Conservation (phyloP, 2,329 filamentous ascomycete genomes). For the Rasamsonia emersonii region DNA sequence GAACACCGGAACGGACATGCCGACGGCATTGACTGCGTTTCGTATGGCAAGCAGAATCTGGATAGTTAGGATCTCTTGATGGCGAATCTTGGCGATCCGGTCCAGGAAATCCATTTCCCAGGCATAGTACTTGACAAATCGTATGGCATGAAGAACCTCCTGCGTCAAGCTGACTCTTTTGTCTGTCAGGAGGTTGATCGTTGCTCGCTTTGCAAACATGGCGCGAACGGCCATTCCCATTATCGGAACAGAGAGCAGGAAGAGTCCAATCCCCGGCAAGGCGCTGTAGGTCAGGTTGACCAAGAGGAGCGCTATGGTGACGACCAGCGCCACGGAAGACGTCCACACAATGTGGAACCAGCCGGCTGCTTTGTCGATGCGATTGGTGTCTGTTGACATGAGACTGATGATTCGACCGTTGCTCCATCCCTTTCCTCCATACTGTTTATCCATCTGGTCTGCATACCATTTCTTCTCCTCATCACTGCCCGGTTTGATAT, state of each 20-base stretch:
- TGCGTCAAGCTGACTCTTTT: constrained; percentile 81
- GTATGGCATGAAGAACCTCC: constrained; percentile 77
- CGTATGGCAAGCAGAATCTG: constrained; percentile 71
- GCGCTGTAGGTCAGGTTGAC: constrained; percentile 83
- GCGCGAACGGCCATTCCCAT: constrained; percentile 66
- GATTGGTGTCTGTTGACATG: constrained; percentile 89
- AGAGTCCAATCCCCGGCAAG: constrained; percentile 70
- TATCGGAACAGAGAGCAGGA: constrained; percentile 68
- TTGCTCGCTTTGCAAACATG: constrained; percentile 64
- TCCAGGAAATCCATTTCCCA: constrained; percentile 82
- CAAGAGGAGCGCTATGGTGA: constrained; percentile 69
- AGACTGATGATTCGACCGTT: constrained; percentile 83
- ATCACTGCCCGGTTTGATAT: constrained; percentile 36
- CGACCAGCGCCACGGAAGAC: constrained; percentile 62
- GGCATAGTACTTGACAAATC: constrained; percentile 91
- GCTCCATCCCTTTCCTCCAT: constrained; percentile 62
- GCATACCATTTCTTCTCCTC: constrained; percentile 32
- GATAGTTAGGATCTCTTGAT: constrained; percentile 67
- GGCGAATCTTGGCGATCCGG: constrained; percentile 62
- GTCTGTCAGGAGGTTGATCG: constrained; percentile 86
- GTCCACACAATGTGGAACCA: constrained; percentile 87
- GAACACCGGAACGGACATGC: constrained; percentile 76
- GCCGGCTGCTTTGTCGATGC: constrained; percentile 74
- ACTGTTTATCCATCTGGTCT: constrained; percentile 25
- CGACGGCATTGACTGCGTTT: constrained; percentile 73